These are phyloP conservation scores for Parietaria judaica DNA, from an alignment of 306 rosid species.

Conservation along the genomic window DNA sequence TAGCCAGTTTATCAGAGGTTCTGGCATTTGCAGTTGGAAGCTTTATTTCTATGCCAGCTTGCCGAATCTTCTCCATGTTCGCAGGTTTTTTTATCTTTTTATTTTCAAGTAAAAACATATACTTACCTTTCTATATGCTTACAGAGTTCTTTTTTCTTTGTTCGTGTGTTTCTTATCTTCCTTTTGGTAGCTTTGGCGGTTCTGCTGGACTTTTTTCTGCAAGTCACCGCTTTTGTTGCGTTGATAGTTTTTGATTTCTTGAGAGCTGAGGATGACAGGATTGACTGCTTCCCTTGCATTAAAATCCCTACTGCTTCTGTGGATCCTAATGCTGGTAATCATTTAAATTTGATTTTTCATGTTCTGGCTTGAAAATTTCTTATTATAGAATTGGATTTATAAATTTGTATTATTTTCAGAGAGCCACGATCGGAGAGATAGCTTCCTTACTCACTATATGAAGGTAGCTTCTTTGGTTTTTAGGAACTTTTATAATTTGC, in stretches of 20 bases:
- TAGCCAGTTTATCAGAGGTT: constrained; percentile 88
- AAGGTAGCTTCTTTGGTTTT: constrained; percentile 42
- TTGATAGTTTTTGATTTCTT: constrained; percentile 66
- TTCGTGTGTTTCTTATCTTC: too few species aligned
- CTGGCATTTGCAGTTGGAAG: constrained; percentile 94
- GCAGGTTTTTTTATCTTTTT: constrained; percentile 48
- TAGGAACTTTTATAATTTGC: too few species aligned
- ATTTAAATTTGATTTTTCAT: not conserved
- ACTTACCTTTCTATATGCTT: constrained; percentile 5
- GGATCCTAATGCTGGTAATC: constrained; percentile 59
- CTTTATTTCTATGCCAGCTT: constrained; percentile 94
- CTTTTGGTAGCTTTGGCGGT: constrained; percentile 79
- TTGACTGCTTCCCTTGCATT: constrained; percentile 92
- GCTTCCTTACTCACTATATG: constrained; percentile 76
- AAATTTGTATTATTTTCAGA: constrained; percentile 27
- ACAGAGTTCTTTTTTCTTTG: not conserved
- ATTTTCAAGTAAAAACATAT: constrained; percentile 14
- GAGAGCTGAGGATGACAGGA: constrained; percentile 74
- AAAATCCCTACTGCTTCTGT: constrained; percentile 38
- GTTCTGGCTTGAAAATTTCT: not conserved
- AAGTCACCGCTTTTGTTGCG: constrained; percentile 85
- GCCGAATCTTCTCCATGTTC: constrained; percentile 97
- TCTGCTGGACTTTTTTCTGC: constrained; percentile 88
- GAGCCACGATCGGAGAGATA: constrained; percentile 43
- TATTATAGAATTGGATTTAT: not conserved